Conservation (phyloP, 306 rosid genomes). For the Abrus precatorius region DNA sequence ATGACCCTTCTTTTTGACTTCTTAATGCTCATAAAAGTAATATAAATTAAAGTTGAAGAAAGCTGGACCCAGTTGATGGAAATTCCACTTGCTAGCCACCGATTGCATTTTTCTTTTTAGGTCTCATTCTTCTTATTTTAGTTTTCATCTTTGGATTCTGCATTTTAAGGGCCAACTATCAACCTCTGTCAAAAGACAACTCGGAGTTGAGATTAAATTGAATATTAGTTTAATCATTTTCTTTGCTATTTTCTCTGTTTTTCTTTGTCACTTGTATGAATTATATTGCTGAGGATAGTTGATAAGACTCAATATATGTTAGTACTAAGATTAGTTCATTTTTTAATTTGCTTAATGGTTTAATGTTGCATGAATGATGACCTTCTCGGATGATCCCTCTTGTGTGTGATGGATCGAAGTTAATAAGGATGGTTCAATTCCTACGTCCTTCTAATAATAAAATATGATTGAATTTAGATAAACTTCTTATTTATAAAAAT, state of each 20-base stretch:
- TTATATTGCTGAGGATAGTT: no score
- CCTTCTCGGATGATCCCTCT: no score
- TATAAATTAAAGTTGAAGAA: slow-evolving; percentile 46
- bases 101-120: background rate
- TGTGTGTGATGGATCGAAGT: no score
- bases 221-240: background rate
- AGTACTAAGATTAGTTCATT: no score
- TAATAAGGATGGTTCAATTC: no score
- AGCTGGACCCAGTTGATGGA: slow-evolving; percentile 43
- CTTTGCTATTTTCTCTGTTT: background rate
- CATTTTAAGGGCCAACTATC: background rate
- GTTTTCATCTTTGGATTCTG: background rate
- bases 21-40: slow-evolving; percentile 50
- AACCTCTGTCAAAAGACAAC: background rate
- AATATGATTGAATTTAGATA: no score
- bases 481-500: no score
- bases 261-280: no score
- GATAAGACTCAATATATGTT: no score
- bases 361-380: no score
- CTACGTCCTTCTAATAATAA: no score
- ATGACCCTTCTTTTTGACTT: slow-evolving; percentile 53
- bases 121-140: background rate
- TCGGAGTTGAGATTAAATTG: background rate
- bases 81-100: slow-evolving; percentile 44
- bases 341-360: no score